A percentile compares a stretch with the other conserved stretches of the same genome.
phyloP scores from a whole-genome alignment of 495 filamentous ascomycete species.

The Aspergillus olivimuriae region DNA sequence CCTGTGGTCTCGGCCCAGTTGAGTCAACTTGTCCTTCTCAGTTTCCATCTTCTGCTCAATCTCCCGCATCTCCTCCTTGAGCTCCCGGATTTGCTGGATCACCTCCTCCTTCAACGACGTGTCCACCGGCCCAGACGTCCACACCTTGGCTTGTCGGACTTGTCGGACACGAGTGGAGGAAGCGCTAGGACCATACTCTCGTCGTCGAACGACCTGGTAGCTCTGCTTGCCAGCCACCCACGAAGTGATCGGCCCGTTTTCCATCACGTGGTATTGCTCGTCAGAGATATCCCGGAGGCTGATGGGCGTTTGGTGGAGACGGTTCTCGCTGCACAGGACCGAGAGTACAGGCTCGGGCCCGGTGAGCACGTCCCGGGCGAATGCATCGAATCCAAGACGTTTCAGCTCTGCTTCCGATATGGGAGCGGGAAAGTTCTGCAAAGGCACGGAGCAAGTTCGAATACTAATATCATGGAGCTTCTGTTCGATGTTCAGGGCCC shows the following conservation, averaged over 20 bases:
- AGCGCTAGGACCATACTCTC: conserved; percentile 67
- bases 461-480: conserved; percentile 61
- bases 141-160: conserved; percentile 52
- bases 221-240: conserved; percentile 58
- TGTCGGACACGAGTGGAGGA: conserved; percentile 55
- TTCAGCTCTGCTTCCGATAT: conserved; percentile 49
- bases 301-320: conserved; percentile 61
- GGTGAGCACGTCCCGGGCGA: conserved; percentile 66
- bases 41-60: conserved; percentile 26
- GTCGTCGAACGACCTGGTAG: conserved; percentile 56
- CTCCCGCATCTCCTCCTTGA: conserved; percentile 36
- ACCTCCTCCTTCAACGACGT: conserved; percentile 47
- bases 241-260: conserved; percentile 42
- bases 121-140: conserved; percentile 76
- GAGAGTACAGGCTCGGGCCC: conserved; percentile 82
- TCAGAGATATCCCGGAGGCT: conserved; percentile 54
- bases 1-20: conserved; percentile 21
- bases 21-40: conserved; percentile 32
- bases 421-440: conserved; percentile 47
- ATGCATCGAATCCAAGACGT: conserved; percentile 67
- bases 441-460: conserved; percentile 42
- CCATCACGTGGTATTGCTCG: conserved; percentile 54
- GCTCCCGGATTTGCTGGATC: conserved; percentile 33
- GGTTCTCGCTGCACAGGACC: conserved; percentile 69
- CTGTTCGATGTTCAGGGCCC: conserved; percentile 36